phyloP scores from a whole-genome alignment of 2,329 filamentous ascomycete genomes.

The Trichoderma sp. region DNA sequence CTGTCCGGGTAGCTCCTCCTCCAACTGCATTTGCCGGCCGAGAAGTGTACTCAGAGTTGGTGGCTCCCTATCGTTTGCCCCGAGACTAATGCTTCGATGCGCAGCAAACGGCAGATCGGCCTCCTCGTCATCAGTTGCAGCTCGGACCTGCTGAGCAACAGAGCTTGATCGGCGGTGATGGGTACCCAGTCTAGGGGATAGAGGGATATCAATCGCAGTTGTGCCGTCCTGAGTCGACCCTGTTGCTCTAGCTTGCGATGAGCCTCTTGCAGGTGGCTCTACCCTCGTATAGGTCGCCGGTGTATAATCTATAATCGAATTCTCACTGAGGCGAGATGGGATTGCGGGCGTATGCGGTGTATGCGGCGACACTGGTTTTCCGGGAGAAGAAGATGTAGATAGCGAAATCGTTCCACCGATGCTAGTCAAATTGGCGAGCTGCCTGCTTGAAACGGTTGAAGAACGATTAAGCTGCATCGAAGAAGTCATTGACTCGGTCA shows the following conservation, averaged over 20 bases:
- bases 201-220: slow-evolving; percentile 71
- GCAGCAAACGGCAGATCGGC: slow-evolving; percentile 61
- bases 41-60: slow-evolving; percentile 66
- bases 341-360: slow-evolving; percentile 93
- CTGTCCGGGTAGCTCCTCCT: slow-evolving; percentile 27
- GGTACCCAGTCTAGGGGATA: slow-evolving; percentile 63
- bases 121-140: slow-evolving; percentile 59
- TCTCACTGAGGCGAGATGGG: slow-evolving; percentile 88
- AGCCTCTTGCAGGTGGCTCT: slow-evolving; percentile 33
- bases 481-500: slow-evolving; percentile 92
- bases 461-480: slow-evolving; percentile 84
- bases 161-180: slow-evolving; percentile 68
- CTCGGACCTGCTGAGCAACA: slow-evolving; percentile 63
- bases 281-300: slow-evolving; percentile 32
- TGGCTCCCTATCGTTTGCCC: slow-evolving; percentile 63
- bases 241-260: slow-evolving; percentile 31
- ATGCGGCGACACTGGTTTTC: slow-evolving; percentile 85
- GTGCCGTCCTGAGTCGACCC: slow-evolving; percentile 53
- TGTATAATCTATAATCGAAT: slow-evolving; percentile 63
- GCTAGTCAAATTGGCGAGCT: slow-evolving; percentile 60
- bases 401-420: slow-evolving; percentile 73
- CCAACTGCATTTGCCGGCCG: slow-evolving; percentile 43
- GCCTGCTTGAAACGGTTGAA: slow-evolving; percentile 69
- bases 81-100: slow-evolving; percentile 68
- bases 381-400: slow-evolving; percentile 85